These are phyloP conservation scores for Madurella fahalii DNA, from an alignment of 2,329 filamentous ascomycete genomes.

Conservation along the genomic window DNA sequence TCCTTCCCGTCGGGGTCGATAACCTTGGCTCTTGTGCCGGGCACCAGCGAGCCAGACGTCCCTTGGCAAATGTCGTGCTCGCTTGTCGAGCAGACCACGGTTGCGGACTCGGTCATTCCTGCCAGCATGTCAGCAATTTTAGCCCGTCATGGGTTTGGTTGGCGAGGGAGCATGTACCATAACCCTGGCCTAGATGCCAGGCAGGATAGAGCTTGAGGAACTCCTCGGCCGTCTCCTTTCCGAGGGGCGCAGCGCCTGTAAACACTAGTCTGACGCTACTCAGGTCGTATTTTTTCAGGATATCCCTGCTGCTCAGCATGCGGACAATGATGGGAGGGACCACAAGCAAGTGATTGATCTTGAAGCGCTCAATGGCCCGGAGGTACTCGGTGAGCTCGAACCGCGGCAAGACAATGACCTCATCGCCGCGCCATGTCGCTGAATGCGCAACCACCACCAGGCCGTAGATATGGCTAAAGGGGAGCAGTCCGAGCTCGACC, in stretches of 20 bases:
- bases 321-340: constrained; percentile 78
- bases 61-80: constrained; percentile 65
- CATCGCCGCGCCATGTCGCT: constrained; percentile 66
- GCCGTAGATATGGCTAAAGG: constrained; percentile 78
- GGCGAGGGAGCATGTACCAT: constrained; percentile 46
- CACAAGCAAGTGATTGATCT: constrained; percentile 63
- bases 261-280: constrained; percentile 62
- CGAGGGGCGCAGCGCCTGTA: constrained; percentile 74
- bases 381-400: constrained; percentile 69
- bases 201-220: constrained; percentile 56
- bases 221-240: constrained; percentile 65
- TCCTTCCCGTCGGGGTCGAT: constrained; percentile 66
- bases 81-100: constrained; percentile 60
- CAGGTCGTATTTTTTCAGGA: constrained; percentile 65
- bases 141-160: too few relatives aligned
- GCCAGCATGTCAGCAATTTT: constrained; percentile 1
- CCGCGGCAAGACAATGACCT: constrained; percentile 66
- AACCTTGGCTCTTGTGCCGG: constrained; percentile 61
- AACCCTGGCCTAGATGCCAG: constrained; percentile 65
- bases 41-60: constrained; percentile 66
- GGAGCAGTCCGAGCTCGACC: constrained; percentile 63
- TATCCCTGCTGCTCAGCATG: constrained; percentile 61
- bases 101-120: constrained; percentile 73
- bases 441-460: constrained; percentile 66
- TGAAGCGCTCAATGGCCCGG: constrained; percentile 61